A percentile compares a stretch with the other conserved stretches of the same genome.
These are phyloP conservation scores for Albifimbria verrucaria DNA, from an alignment of 2,329 filamentous ascomycete genomes.

Conservation along the genomic window DNA sequence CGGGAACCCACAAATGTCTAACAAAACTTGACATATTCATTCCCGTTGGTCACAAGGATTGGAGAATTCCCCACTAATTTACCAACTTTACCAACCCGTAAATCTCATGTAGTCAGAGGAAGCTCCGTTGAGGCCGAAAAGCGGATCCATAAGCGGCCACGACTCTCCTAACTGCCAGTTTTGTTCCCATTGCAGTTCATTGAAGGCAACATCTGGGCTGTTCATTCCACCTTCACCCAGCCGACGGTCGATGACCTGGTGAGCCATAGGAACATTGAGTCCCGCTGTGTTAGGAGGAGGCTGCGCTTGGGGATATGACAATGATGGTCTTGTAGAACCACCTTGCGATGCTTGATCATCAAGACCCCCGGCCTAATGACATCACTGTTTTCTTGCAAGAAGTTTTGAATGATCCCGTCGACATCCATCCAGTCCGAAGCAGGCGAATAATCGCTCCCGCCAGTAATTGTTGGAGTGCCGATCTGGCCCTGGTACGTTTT, in stretches of 20 bases:
- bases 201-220: not conserved
- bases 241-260: too few relatives aligned
- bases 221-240: not conserved
- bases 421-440: slow-evolving; percentile 27
- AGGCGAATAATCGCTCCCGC: slow-evolving; percentile 5
- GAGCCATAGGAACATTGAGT: too few relatives aligned
- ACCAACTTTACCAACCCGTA: slow-evolving; percentile 7
- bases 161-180: slow-evolving; percentile 7
- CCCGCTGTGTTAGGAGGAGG: not conserved
- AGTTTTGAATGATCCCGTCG: slow-evolving; percentile 33
- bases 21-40: too few relatives aligned
- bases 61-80: too few relatives aligned
- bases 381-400: slow-evolving; percentile 21
- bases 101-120: slow-evolving; percentile 18
- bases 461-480: not conserved
- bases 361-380: too few relatives aligned
- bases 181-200: slow-evolving; percentile 3
- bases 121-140: slow-evolving; percentile 29
- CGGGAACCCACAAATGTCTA: too few relatives aligned
- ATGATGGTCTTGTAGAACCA: not conserved
- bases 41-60: too few relatives aligned
- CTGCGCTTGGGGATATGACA: not conserved
- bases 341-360: not conserved
- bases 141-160: slow-evolving; percentile 21
- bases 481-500: not conserved